These are phyloP conservation scores for Diaporthe eres DNA, from an alignment of 2,329 filamentous ascomycete species.

Conservation along the genomic window DNA sequence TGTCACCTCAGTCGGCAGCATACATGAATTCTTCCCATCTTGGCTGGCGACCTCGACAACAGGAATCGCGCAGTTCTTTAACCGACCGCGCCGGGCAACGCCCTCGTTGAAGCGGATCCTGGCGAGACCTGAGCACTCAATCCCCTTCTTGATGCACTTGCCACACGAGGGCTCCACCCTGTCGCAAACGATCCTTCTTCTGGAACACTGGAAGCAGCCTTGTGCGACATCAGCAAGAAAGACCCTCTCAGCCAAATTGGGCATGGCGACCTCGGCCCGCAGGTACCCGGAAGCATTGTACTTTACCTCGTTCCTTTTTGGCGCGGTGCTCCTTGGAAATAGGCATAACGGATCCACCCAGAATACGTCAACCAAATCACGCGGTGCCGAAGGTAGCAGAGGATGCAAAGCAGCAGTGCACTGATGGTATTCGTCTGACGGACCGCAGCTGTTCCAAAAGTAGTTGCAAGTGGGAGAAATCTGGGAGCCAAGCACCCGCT, in stretches of 20 bases:
- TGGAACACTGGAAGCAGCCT: constrained; percentile 25
- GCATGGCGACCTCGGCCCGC: neutral
- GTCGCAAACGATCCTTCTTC: constrained; percentile 2
- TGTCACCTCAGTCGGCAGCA: neutral
- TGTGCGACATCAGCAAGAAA: neutral
- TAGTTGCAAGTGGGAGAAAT: constrained; percentile 27
- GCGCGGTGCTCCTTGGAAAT: neutral
- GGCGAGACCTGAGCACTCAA: constrained; percentile 7
- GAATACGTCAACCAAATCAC: neutral
- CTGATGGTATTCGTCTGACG: too few relatives aligned
- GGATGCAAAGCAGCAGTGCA: neutral
- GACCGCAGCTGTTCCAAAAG: constrained; percentile 4
- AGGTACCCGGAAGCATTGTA: neutral
- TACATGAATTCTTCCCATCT: neutral
- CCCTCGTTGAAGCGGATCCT: constrained; percentile 24
- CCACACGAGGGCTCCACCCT: constrained; percentile 8
- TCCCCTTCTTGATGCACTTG: constrained; percentile 7
- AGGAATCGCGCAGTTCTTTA: constrained; percentile 9
- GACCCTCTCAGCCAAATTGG: too few relatives aligned
- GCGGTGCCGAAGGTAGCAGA: neutral
- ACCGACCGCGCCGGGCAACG: constrained; percentile 10
- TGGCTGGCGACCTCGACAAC: neutral
- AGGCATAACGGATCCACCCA: neutral
- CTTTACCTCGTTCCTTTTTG: constrained; percentile 13
- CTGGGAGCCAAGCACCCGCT: neutral